Percentiles rank a stretch among this genome's conserved stretches.
These are phyloP conservation scores for Brettanomyces nanus DNA, from an alignment of 805 yeast genomes.

Conservation along the genomic window DNA sequence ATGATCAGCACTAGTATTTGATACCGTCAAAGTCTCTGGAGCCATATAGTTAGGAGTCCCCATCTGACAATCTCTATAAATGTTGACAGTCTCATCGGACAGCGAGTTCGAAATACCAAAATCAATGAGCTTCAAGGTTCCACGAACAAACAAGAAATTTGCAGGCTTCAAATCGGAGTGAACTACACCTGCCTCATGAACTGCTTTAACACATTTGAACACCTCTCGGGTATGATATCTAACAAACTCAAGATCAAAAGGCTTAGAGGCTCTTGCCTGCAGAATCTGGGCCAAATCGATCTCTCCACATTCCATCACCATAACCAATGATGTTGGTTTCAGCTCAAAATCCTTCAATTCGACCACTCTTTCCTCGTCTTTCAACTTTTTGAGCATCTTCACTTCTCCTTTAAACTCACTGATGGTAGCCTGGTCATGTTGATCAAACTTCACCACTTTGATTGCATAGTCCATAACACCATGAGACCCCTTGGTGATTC, in stretches of 20 bases:
- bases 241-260: slow-evolving; percentile 69
- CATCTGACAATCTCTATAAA: slow-evolving; percentile 82
- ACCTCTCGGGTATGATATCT: slow-evolving; percentile 73
- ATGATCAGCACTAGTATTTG: slow-evolving; percentile 43
- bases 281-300: slow-evolving; percentile 80
- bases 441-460: slow-evolving; percentile 73
- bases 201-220: slow-evolving; percentile 74
- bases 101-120: slow-evolving; percentile 95
- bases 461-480: slow-evolving; percentile 45
- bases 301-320: slow-evolving; percentile 95
- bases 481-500: slow-evolving; percentile 34
- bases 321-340: slow-evolving; percentile 49
- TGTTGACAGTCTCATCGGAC: slow-evolving; percentile 84
- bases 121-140: slow-evolving; percentile 80
- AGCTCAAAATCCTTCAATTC: slow-evolving; percentile 68
- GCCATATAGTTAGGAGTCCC: slow-evolving; percentile 99
- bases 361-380: slow-evolving; percentile 65
- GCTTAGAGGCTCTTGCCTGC: slow-evolving; percentile 39
- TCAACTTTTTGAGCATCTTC: slow-evolving; percentile 54
- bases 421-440: slow-evolving; percentile 67
- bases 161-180: slow-evolving; percentile 46
- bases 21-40: slow-evolving; percentile 88
- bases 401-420: slow-evolving; percentile 87
- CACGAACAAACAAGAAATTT: slow-evolving; percentile 72
- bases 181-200: slow-evolving; percentile 80